Percentiles rank a stretch among this genome's conserved stretches.
Evolutionary conservation across 1,284 basidiomycete species (phyloP).

Genomic region (Ustilago bromivora): DNA sequence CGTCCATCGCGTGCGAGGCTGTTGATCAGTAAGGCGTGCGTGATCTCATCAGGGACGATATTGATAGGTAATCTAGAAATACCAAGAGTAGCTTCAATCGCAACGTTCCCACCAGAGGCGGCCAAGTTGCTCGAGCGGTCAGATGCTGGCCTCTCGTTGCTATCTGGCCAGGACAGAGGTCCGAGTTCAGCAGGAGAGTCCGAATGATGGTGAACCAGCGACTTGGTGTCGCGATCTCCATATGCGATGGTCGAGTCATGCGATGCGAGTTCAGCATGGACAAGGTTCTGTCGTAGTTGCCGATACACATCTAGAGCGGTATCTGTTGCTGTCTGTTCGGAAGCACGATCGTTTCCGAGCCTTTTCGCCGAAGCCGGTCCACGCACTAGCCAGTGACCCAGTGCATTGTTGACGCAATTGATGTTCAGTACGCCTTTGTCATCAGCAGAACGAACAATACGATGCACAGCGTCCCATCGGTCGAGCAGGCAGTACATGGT

Average conservation of each 20-base stretch:
- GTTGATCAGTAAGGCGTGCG: conserved; percentile 39
- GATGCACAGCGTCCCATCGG: conserved; percentile 28
- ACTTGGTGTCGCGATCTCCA: background rate
- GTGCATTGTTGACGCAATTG: conserved; percentile 38
- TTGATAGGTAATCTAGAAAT: conserved; percentile 15
- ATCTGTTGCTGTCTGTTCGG: conserved; percentile 1
- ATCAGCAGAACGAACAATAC: conserved; percentile 11
- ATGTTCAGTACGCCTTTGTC: conserved; percentile 17
- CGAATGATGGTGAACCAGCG: background rate
- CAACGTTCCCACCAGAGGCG: background rate
- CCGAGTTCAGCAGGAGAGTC: background rate
- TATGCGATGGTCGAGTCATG: conserved; percentile 18
- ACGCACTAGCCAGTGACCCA: conserved; percentile 24
- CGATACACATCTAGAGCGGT: conserved; percentile 36
- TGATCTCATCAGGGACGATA: conserved; percentile 33
- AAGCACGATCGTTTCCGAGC: too few relatives aligned
- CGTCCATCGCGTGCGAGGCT: conserved; percentile 32
- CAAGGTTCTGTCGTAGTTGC: conserved; percentile 39
- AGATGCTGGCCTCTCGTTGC: background rate
- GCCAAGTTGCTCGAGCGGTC: background rate
- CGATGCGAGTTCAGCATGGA: conserved; percentile 26
- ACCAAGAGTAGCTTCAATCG: conserved; percentile 16
- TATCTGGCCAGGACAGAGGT: conserved; percentile 27
- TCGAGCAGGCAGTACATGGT: conserved; percentile 45
- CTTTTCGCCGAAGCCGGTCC: conserved; percentile 8